Evolutionary conservation across 208 protist species (phyloP), one percentile per base, ranked within the genome.

Genomic region (Trypanosoma vivax): DNA sequence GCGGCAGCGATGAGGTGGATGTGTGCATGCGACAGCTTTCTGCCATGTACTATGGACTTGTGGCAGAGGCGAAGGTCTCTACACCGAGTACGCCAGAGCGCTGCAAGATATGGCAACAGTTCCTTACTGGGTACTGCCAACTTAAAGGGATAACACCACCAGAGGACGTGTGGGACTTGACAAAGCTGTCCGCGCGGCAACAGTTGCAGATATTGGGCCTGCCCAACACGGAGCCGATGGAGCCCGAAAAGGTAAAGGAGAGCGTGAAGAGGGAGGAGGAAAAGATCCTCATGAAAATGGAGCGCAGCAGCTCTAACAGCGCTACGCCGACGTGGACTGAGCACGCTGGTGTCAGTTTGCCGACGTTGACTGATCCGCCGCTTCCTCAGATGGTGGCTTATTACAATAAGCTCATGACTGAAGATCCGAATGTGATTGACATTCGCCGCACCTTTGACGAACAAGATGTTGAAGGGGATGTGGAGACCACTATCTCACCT

Each of bases 121-220:
- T 94, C 56, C 69, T 94, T 40, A 9, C 61, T 28, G 51, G 72
- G 21, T 80, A 94, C 60, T 89, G 81, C 52, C 70, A 88, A 55
- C 51, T 89, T 45, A 70, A 94, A 52, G 67, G 66, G 38, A 75
- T 74, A 25, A 68, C 42, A 25, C 68, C 75, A 13, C 39, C 51
- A 19, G 80, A 79, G 52, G 75, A 75, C 23, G 85, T 80, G 31
- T 62, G 83, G 9, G 73, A 90, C 54, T 53, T 94, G 21, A 45
- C 25, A 0, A 28, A 57, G 25, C 67, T 94, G 5, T 67, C 78
- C 7, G 51, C 87, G 28, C 65, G 79, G 64, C 60, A 75, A 49
- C 87, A 94, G 67, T 70, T 94, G 35, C 65, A 73, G 40, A 88
- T 94, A 42, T 62, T 94, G 13, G 87, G 83, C 9, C 73, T 94